phyloP scores from a whole-genome alignment of 495 filamentous ascomycete genomes.

The Pseudoneurospora amorphoporcata region DNA sequence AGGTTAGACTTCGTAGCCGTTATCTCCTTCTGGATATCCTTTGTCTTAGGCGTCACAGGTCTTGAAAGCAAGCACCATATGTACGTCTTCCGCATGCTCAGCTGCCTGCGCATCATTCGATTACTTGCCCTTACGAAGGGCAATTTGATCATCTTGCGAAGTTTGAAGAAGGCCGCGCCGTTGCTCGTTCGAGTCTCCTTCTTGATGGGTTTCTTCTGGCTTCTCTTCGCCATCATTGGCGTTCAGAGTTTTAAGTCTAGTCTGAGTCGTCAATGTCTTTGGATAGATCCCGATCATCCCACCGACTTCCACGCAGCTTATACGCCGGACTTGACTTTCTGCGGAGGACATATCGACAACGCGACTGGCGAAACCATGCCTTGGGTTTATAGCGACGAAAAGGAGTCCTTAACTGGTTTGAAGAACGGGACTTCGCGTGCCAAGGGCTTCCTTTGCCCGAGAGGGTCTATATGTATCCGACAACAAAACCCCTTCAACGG shows the following conservation, averaged over 20 bases:
- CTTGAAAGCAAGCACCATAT: conserved; percentile 59
- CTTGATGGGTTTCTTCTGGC: conserved; percentile 96
- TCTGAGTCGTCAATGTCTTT: conserved; percentile 76
- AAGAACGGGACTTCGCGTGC: conserved; percentile 32
- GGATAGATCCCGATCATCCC: conserved; percentile 54
- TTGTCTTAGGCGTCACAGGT: conserved; percentile 56
- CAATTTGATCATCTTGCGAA: conserved; percentile 87
- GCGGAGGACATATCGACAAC: conserved; percentile 68
- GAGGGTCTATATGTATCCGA: conserved; percentile 71
- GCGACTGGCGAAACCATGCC: conserved; percentile 45
- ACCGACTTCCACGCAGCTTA: conserved; percentile 32
- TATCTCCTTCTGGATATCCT: conserved; percentile 90
- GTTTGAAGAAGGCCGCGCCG: conserved; percentile 90
- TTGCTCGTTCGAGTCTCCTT: conserved; percentile 92
- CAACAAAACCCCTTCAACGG: conserved; percentile 70
- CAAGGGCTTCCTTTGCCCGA: conserved; percentile 90
- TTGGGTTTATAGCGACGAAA: conserved; percentile 45
- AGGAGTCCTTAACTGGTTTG: neutral
- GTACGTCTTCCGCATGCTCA: conserved; percentile 93
- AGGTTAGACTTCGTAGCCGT: conserved; percentile 91
- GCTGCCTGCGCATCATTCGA: conserved; percentile 82
- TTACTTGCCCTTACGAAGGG: conserved; percentile 84
- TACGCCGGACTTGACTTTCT: conserved; percentile 59
- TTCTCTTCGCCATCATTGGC: conserved; percentile 92
- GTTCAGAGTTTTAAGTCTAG: conserved; percentile 98